Evolutionary conservation across 306 rosid genomes (phyloP), one percentile per base, ranked within the genome.

Genomic region (Macrotyloma uniflorum): DNA sequence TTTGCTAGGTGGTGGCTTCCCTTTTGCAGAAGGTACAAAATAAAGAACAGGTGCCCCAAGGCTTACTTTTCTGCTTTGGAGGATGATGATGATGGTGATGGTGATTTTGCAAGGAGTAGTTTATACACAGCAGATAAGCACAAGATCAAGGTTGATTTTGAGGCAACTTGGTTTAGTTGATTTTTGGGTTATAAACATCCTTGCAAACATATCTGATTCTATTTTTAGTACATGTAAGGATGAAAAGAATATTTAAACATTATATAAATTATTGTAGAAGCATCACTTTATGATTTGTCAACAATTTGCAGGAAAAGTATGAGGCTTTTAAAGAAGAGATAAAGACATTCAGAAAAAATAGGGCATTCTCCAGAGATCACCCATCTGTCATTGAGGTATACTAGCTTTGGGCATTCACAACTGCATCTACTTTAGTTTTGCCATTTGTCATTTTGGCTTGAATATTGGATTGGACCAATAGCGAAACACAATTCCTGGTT

Each of bases 1-100:
- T 93, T 93, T 79, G 91, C 90, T 43, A 80, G 67, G 83, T 76
- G 63, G 83, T 91, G 98, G 98, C 83, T 89, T 74, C 95, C 90
- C 0, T 93, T 91, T 55, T 89, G 97, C 51, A 81, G 50, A 76
- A 86, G 57, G 62, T 83, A 87, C 76, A 66, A 51, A 38, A 70
- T 90, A 19, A 70, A 55, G 75, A 80, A 55, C 55, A 80, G 89
- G 82, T 86, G 90, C 63, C 95, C 98, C 9, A 76, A 84, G 80
- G 90, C 83, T 54, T 91, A 87, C 76, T 88, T 91, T 80, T 88
- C 91, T 0, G 55, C 64, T 77, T 68, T 10, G 5, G 82, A 46
- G 36, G 86, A 64, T 22, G 84, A 67, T 22, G 84, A 67, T 23
- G 81, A 42, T 26, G 28, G 28, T 72, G 13, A 57, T 62, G 11